Evolutionary conservation across 495 filamentous ascomycete species (phyloP).

Genomic region (Aspergillus ostianus): DNA sequence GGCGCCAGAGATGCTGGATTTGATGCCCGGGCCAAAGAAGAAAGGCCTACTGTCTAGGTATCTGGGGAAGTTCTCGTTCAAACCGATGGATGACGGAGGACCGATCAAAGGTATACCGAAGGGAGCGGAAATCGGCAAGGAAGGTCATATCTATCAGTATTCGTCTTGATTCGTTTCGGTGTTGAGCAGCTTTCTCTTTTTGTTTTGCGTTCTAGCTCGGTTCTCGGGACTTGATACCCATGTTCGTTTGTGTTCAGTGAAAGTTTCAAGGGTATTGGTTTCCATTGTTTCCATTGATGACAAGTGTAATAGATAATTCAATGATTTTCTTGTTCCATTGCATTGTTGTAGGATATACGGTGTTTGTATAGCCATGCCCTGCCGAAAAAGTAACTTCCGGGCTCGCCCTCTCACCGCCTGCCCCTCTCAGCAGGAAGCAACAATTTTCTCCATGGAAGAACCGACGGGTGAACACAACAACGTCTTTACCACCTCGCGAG

Average conservation of each 20-base stretch:
- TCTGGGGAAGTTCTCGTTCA: conserved; percentile 21
- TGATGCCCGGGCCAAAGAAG: conserved; percentile 30
- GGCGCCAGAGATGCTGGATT: conserved; percentile 26
- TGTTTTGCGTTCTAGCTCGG: neutral
- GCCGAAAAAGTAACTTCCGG: too few species aligned
- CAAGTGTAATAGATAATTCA: neutral
- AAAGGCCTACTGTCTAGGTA: conserved; percentile 30
- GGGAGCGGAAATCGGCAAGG: conserved; percentile 42
- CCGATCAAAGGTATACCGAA: conserved; percentile 50
- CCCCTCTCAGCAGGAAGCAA: neutral
- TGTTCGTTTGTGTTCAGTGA: neutral
- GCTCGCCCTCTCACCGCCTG: conserved; percentile 2
- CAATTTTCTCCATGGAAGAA: conserved; percentile 23
- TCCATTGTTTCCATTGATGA: neutral
- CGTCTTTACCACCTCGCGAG: neutral
- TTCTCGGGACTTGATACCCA: neutral
- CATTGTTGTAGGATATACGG: too few species aligned
- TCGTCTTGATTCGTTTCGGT: conserved; percentile 9
- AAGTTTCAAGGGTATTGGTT: neutral
- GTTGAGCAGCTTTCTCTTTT: neutral
- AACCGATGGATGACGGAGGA: conserved; percentile 34
- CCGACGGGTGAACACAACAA: neutral
- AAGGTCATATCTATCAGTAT: conserved; percentile 44
- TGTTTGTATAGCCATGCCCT: too few species aligned
- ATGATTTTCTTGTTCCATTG: too few species aligned